Percentiles rank a stretch among this genome's conserved stretches.
Evolutionary conservation across 2,329 filamentous ascomycete species (phyloP).

Genomic region (Emergomyces orientalis): DNA sequence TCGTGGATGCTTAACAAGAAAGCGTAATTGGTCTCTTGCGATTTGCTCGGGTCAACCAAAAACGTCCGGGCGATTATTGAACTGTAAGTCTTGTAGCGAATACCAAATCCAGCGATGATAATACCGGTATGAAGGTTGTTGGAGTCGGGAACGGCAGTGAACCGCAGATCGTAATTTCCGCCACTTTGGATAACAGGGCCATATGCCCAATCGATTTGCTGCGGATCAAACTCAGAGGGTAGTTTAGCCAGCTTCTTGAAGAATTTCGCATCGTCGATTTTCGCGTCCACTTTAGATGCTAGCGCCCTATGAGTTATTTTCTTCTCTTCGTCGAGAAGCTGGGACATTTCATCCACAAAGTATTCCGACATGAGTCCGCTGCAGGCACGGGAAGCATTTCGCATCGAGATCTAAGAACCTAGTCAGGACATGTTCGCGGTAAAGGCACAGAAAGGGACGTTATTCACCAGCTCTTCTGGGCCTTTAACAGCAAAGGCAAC

Average conservation of each 20-base stretch:
- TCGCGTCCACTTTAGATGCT: constrained; percentile 77
- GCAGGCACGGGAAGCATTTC: constrained; percentile 87
- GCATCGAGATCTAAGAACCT: constrained; percentile 63
- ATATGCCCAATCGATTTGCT: constrained; percentile 89
- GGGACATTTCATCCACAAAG: constrained; percentile 97
- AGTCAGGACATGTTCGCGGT: constrained; percentile 13
- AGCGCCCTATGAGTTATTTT: constrained; percentile 86
- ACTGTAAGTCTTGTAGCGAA: constrained; percentile 93
- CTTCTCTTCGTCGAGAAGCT: constrained; percentile 90
- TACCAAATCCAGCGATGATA: constrained; percentile 82
- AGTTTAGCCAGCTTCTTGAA: constrained; percentile 79
- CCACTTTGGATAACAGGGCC: constrained; percentile 89
- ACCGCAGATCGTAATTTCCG: constrained; percentile 84
- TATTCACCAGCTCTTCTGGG: constrained; percentile 68
- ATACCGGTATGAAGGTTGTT: constrained; percentile 82
- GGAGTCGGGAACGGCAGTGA: constrained; percentile 67
- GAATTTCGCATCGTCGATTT: constrained; percentile 88
- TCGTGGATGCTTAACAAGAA: constrained; percentile 77
- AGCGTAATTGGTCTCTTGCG: constrained; percentile 90
- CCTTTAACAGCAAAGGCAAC: constrained; percentile 88
- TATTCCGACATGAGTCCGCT: constrained; percentile 92
- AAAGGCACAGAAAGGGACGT: constrained; percentile 8
- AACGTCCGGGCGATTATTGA: constrained; percentile 89
- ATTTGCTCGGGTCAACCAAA: constrained; percentile 92
- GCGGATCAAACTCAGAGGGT: constrained; percentile 73